Conservation (phyloP, 2,329 filamentous ascomycete genomes). For the Grosmannia serpens region DNA sequence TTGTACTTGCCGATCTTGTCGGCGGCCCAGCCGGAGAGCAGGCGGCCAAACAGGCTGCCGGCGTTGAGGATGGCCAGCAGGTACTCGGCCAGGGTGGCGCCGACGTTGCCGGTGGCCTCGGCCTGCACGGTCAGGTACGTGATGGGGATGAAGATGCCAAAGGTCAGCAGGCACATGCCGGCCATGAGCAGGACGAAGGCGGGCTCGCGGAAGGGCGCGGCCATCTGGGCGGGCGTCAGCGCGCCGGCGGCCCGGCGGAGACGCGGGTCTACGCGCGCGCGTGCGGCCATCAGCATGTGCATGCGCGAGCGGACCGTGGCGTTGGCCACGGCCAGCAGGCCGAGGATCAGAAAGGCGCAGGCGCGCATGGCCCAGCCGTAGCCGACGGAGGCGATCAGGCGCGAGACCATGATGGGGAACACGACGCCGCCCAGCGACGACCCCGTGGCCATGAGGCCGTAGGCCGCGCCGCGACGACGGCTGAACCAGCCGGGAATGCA, state of each 20-base stretch:
- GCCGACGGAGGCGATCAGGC: constrained; percentile 15
- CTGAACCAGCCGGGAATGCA: constrained; percentile 15
- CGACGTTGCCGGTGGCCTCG: constrained; percentile 11
- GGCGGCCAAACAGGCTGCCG: constrained; percentile 24
- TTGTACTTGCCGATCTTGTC: constrained; percentile 29
- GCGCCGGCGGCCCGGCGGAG: too few relatives aligned
- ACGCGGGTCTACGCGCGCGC: not conserved
- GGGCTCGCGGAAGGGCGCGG: constrained; percentile 12
- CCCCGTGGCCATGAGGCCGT: constrained; percentile 15
- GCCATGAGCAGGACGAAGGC: constrained; percentile 11
- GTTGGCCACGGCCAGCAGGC: constrained; percentile 15
- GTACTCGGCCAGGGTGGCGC: constrained; percentile 13
- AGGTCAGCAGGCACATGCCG: constrained; percentile 14
- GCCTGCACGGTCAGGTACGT: constrained; percentile 16
- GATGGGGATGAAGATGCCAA: constrained; percentile 17
- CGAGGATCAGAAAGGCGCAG: constrained; percentile 17
- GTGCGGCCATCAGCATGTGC: constrained; percentile 1
- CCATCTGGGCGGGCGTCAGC: constrained; percentile 4
- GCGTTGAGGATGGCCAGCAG: constrained; percentile 17
- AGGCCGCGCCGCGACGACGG: constrained; percentile 15
- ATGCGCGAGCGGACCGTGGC: constrained; percentile 14
- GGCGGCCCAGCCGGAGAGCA: constrained; percentile 15
- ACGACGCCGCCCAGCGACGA: constrained; percentile 18
- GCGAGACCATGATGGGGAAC: constrained; percentile 18
- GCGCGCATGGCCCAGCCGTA: constrained; percentile 19